phyloP scores from a whole-genome alignment of 345 rosid species.

The Dovyalis caffra region DNA sequence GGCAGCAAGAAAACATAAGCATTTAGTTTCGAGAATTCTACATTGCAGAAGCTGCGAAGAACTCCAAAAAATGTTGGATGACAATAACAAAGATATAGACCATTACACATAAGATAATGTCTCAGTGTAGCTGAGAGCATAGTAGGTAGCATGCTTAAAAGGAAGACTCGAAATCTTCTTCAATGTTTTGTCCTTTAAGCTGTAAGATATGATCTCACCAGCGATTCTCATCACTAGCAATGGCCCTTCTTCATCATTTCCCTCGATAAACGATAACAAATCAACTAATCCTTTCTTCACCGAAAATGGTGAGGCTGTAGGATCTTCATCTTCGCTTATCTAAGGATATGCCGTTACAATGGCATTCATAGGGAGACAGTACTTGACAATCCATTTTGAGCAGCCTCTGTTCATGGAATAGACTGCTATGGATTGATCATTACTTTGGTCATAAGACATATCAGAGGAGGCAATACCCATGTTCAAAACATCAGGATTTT shows the following conservation, averaged over 20 bases:
- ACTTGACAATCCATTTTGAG: conserved; percentile 7
- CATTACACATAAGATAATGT: neutral
- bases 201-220: neutral
- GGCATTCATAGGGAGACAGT: neutral
- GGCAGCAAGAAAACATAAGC: no score
- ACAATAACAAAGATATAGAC: neutral
- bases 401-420: conserved; percentile 14
- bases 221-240: neutral
- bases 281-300: neutral
- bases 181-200: neutral
- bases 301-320: neutral
- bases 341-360: conserved; percentile 13
- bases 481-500: neutral
- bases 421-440: conserved; percentile 9
- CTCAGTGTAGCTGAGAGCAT: neutral
- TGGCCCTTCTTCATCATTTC: neutral
- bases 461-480: neutral
- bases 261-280: neutral
- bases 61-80: neutral
- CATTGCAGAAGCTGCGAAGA: neutral
- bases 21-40: neutral
- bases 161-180: neutral
- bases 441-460: neutral
- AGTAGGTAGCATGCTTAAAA: neutral
- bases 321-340: neutral